Evolutionary conservation across 140 eudicot genomes (phyloP).

Genomic region (Oenanthe javanica): DNA sequence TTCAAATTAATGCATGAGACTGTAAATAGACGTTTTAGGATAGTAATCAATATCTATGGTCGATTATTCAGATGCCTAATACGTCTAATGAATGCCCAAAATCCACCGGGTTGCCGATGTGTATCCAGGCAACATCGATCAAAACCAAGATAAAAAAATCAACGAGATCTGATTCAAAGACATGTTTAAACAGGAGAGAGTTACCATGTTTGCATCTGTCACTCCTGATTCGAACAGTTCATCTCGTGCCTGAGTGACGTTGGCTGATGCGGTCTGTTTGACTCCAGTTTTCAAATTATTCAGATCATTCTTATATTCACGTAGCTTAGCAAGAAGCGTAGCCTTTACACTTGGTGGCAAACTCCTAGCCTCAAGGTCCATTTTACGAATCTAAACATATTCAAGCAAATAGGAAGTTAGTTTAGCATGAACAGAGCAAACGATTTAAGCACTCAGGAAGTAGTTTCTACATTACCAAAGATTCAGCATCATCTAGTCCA

Average conservation of each 20-base stretch:
- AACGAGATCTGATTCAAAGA: neutral
- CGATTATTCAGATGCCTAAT: neutral
- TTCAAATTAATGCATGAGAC: neutral
- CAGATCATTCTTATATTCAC: conserved; percentile 58
- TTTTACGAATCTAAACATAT: conserved; percentile 48
- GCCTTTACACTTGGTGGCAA: conserved; percentile 49
- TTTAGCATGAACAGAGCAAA: neutral
- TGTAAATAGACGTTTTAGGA: neutral
- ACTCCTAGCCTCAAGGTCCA: conserved; percentile 80
- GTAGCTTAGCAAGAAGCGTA: conserved; percentile 53
- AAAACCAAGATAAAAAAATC: neutral
- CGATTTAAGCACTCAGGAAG: neutral
- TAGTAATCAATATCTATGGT: neutral
- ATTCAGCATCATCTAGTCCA: conserved; percentile 56
- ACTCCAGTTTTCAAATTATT: conserved; percentile 48
- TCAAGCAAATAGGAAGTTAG: neutral
- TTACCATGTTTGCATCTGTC: conserved; percentile 34
- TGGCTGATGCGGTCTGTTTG: conserved; percentile 34
- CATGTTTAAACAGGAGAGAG: too few species aligned
- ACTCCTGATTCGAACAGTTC: conserved; percentile 40
- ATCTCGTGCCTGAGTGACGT: conserved; percentile 39
- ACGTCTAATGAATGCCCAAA: neutral
- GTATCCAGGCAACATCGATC: neutral
- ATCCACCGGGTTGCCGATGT: neutral
- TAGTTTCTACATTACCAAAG: conserved; percentile 33